A percentile compares a stretch with the other conserved stretches of the same genome.
phyloP scores from a whole-genome alignment of 495 filamentous ascomycete species.

The Aspergillus avenaceus region DNA sequence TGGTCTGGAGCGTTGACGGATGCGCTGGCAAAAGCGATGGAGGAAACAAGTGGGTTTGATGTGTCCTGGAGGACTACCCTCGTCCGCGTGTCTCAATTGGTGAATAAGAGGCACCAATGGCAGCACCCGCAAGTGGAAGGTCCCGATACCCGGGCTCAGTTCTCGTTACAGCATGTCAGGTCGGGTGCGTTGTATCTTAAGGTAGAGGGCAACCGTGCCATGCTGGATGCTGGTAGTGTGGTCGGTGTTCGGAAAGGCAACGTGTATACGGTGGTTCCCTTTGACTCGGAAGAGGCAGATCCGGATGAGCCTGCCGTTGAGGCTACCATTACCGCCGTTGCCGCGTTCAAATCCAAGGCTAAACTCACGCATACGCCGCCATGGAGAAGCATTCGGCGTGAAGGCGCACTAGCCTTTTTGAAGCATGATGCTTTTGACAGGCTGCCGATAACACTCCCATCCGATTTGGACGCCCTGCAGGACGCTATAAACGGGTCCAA shows the following conservation, averaged over 20 bases:
- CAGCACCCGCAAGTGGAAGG: slow-evolving; percentile 2
- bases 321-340: not conserved
- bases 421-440: not conserved
- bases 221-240: not conserved
- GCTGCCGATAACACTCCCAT: not conserved
- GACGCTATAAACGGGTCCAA: not conserved
- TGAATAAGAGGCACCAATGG: not conserved
- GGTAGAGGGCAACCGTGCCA: not conserved
- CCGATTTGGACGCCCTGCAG: not conserved
- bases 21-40: not conserved
- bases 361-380: not conserved
- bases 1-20: slow-evolving; percentile 2
- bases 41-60: not conserved
- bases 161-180: not conserved
- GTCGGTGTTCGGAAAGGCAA: not conserved
- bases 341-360: not conserved
- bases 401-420: slow-evolving; percentile 1
- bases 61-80: slow-evolving; percentile 1
- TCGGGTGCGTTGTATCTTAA: not conserved
- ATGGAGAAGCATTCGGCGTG: not conserved
- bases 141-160: not conserved
- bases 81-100: not conserved
- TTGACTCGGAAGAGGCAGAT: not conserved
- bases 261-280: not conserved
- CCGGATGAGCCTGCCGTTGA: not conserved